Conservation (phyloP, 2,329 filamentous ascomycete species). For the Metarhizium anisopliae region DNA sequence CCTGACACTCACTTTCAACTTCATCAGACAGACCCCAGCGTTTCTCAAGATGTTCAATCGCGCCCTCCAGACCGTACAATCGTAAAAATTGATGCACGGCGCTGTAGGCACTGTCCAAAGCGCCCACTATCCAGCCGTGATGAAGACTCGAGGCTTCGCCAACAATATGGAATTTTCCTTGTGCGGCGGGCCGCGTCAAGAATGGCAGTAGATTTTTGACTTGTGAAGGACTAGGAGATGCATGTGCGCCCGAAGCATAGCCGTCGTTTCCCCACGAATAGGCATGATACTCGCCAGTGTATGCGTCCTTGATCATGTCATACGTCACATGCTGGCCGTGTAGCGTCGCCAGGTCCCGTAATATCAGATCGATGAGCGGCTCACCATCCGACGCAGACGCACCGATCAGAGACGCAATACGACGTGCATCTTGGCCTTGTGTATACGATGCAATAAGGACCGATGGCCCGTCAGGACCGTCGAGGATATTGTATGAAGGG, state of each 20-base stretch:
- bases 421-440: conserved; percentile 25
- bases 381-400: too few species aligned
- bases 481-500: conserved; percentile 25
- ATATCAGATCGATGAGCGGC: not conserved
- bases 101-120: too few species aligned
- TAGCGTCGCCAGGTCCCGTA: not conserved
- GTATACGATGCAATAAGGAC: conserved; percentile 28
- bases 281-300: not conserved
- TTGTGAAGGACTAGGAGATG: too few species aligned
- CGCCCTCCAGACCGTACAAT: too few species aligned
- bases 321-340: not conserved
- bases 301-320: not conserved
- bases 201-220: not conserved
- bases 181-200: not conserved
- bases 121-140: too few species aligned
- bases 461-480: conserved; percentile 12
- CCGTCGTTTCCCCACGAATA: not conserved
- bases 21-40: too few species aligned
- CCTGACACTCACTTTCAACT: too few species aligned
- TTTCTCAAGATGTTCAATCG: too few species aligned
- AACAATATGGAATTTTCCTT: not conserved
- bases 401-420: conserved; percentile 18
- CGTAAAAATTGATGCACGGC: too few species aligned
- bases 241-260: not conserved
- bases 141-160: not conserved